Base-by-base conservation (phyloP, 306 rosid genomes). In the Begonia peltatifolia region DNA sequence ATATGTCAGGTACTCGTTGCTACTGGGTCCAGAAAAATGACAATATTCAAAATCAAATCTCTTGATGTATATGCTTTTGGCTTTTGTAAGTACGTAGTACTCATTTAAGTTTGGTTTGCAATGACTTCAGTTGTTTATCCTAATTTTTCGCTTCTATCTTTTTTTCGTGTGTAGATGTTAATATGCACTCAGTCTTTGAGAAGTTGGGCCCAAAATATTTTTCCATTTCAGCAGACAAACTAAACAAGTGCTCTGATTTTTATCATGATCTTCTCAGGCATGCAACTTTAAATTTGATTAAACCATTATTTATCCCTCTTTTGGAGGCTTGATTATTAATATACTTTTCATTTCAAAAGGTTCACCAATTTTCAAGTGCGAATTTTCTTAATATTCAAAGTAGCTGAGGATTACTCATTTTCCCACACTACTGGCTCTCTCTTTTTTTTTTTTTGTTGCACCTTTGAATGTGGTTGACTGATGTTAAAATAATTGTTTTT, bases 11-110 rank as follows among this genome's bases (percentile, higher is more conserved):
- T 92, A 50, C 88, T 92, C 55, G 96, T 92, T 70, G 99, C 94
- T 68, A 83, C 88, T 50, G 99, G 96, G 50, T 83, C 88, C 47
- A 71, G 76, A 77, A 86, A 74, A 58, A 81, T 86, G 94, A 86
- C 71, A 57, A 66, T 92, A 55, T 75, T 86, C 55, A 83, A 71
- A 75, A 75, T 90, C 63, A 90, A 90, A 76, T 76, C 96, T 16
- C 65, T 90, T 63, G 81, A 81, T 65, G 47, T 90, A 75, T 90
- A 90, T 71, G 99, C 99, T 2, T 90, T 86, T 73, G 99, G 99
- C 57, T 87, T 90, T 59, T 86, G 99, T 90, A 81, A 86, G 99
- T 75, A 57, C 61, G 41, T 22, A 52, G 36, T 22, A 50, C 54
- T 53, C 12, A 35, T 11, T 15, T 13, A 50, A 16, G 11, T 47